Evolutionary conservation across 192 early-diverging fungal genomes (phyloP), one percentile per base, ranked within the genome.

Genomic region (Phycomyces nitens): DNA sequence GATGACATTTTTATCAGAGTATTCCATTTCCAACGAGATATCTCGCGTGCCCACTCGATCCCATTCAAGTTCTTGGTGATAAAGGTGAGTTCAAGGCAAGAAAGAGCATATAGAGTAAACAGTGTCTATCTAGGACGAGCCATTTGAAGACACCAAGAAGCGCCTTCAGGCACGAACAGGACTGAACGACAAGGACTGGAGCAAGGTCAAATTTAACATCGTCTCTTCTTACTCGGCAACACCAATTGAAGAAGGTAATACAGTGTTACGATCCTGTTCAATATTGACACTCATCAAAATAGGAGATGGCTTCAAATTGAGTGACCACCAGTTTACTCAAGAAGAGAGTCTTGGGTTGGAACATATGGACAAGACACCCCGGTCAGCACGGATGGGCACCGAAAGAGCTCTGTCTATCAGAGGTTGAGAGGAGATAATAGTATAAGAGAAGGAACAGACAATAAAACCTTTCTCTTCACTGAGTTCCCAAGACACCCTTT

Each of bases 111-210:
- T n/a, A n/a, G n/a, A n/a, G n/a, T n/a, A n/a, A n/a, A n/a, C n/a
- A n/a, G n/a, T n/a, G n/a, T n/a, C n/a, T n/a, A n/a, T n/a, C n/a
- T 54, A 86, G 80, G 89, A 81, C 50, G 93, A 95, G 65, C 20
- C 71, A 18, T 84, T 91, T 64, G 42, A 78, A 14, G 86, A 84
- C 1, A 92, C 91, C 20, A 92, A 88, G 83, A 61, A 68, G 56
- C 82, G 95, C 7, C 77, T 97, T 59, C 85, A 84, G 58, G 70
- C 53, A 57, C 74, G 85, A 38, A 78, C 90, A 21, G 92, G 91
- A 12, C 80, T 92, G 84, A 80, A 79, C 66, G 89, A 94, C 43
- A 93, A 91, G 78, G 95, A 97, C 40, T 90, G 90, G 60, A 78
- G 70, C 0, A 87, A 86, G 58, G 76, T 89, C 55, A 90, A 84